These are phyloP conservation scores for Populus trichocarpa DNA, from an alignment of 441 rosid genomes.

Conservation along the genomic window DNA sequence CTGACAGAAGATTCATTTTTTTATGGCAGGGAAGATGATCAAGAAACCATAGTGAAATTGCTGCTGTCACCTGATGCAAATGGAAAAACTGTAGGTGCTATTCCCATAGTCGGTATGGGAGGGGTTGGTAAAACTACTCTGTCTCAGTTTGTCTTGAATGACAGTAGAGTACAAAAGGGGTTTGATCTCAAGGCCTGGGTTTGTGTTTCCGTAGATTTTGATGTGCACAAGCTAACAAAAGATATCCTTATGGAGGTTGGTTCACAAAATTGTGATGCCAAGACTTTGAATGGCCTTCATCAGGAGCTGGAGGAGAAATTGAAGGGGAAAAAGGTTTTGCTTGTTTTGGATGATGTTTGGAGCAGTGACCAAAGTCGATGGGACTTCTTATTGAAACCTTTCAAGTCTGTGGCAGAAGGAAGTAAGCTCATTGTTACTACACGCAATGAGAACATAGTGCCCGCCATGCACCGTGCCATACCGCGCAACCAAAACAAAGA, in stretches of 20 bases:
- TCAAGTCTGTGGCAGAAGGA: slow-evolving; percentile 12
- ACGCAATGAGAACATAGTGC: slow-evolving; percentile 5
- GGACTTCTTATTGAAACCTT: slow-evolving; percentile 13
- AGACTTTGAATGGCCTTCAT: slow-evolving; percentile 20
- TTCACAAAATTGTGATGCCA: background rate
- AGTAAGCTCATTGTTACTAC: slow-evolving; percentile 27
- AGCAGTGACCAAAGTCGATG: slow-evolving; percentile 12
- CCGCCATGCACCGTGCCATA: background rate
- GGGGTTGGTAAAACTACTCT: slow-evolving; percentile 23
- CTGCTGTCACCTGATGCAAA: background rate
- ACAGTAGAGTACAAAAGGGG: background rate
- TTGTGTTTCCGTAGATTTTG: slow-evolving; percentile 13
- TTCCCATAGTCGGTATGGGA: too few relatives aligned
- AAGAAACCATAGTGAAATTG: background rate
- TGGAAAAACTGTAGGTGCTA: background rate
- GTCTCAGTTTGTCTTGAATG: slow-evolving; percentile 19
- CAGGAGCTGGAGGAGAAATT: slow-evolving; percentile 2
- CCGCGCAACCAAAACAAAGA: too few relatives aligned
- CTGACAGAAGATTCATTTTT: background rate
- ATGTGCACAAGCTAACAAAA: background rate
- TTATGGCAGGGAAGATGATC: background rate
- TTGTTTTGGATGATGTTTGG: slow-evolving; percentile 29
- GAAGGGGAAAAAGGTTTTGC: background rate
- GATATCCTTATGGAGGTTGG: slow-evolving; percentile 10
- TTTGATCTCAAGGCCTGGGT: slow-evolving; percentile 26